phyloP scores from a whole-genome alignment of 2,329 filamentous ascomycete species.

The Calonectria honghensis region DNA sequence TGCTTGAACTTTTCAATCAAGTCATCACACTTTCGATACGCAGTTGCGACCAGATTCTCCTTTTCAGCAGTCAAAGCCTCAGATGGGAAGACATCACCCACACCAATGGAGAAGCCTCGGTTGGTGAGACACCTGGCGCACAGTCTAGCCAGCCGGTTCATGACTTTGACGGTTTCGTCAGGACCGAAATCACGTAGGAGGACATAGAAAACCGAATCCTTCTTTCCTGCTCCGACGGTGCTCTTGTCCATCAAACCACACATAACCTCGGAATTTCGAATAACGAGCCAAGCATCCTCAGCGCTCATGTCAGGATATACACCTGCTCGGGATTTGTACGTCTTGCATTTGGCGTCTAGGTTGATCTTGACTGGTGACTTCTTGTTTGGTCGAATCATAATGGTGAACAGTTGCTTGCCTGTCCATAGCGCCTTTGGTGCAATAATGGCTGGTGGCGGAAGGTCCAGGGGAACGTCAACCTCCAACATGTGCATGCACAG shows the following conservation, averaged over 20 bases:
- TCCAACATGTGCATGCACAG: slow-evolving; percentile 97
- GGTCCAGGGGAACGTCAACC: slow-evolving; percentile 83
- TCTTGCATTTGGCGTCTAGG: slow-evolving; percentile 92
- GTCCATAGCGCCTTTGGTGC: slow-evolving; percentile 95
- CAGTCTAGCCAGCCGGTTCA: slow-evolving; percentile 94
- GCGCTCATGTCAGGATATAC: slow-evolving; percentile 81
- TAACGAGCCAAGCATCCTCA: slow-evolving; percentile 92
- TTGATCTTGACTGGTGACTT: slow-evolving; percentile 90
- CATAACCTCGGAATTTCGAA: slow-evolving; percentile 98
- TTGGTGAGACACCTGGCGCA: slow-evolving; percentile 93
- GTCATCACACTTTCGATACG: slow-evolving; percentile 88
- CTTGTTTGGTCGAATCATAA: slow-evolving; percentile 92
- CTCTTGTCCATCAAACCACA: slow-evolving; percentile 98
- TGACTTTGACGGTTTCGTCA: slow-evolving; percentile 89
- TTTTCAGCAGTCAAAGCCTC: slow-evolving; percentile 82
- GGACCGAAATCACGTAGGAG: slow-evolving; percentile 96
- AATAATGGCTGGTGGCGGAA: slow-evolving; percentile 90
- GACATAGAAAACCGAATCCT: slow-evolving; percentile 97
- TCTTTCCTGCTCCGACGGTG: slow-evolving; percentile 97
- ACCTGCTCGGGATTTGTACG: slow-evolving; percentile 78
- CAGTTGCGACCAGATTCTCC: slow-evolving; percentile 82
- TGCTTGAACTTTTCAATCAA: slow-evolving; percentile 87
- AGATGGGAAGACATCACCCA: slow-evolving; percentile 94
- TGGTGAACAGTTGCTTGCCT: slow-evolving; percentile 95
- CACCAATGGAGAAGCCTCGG: slow-evolving; percentile 95